phyloP scores from a whole-genome alignment of 495 filamentous ascomycete species.

The Pseudevernia furfuracea region DNA sequence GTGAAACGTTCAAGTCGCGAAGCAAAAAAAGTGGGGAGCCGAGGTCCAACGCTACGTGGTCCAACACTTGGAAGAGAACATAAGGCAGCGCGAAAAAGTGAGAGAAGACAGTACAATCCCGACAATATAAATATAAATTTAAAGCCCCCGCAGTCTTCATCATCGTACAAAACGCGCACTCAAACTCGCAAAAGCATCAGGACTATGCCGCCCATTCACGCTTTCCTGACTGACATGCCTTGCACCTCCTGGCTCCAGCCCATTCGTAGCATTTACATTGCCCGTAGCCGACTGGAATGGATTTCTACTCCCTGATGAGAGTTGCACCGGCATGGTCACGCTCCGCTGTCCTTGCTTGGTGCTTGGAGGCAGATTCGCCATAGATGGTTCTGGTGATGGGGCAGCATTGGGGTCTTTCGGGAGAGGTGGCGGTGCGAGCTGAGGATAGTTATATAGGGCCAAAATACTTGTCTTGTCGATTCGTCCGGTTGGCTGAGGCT shows the following conservation, averaged over 20 bases:
- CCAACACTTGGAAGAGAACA: background rate
- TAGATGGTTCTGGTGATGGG: constrained; percentile 22
- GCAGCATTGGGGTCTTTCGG: constrained; percentile 33
- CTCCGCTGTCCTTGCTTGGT: constrained; percentile 26
- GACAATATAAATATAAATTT: background rate
- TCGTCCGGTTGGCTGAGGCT: constrained; percentile 40
- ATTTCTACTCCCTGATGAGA: constrained; percentile 31
- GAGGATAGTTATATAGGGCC: constrained; percentile 74
- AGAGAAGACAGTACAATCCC: background rate
- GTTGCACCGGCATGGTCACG: constrained; percentile 32
- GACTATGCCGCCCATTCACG: constrained; percentile 81
- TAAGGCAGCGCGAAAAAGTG: background rate
- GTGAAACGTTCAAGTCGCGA: background rate
- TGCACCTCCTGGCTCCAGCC: constrained; percentile 25
- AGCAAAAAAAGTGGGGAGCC: background rate
- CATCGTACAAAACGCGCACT: constrained; percentile 56
- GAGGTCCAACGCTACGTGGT: background rate
- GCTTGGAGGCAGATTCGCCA: constrained; percentile 20
- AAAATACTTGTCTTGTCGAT: constrained; percentile 80
- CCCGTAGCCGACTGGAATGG: constrained; percentile 29
- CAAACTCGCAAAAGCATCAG: constrained; percentile 93
- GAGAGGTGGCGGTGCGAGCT: constrained; percentile 50
- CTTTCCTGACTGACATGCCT: constrained; percentile 82
- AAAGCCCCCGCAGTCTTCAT: constrained; percentile 7
- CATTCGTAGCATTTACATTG: constrained; percentile 3